These are phyloP conservation scores for Nyctanthes arbortristis DNA, from an alignment of 257 asterid genomes.

Conservation along the genomic window DNA sequence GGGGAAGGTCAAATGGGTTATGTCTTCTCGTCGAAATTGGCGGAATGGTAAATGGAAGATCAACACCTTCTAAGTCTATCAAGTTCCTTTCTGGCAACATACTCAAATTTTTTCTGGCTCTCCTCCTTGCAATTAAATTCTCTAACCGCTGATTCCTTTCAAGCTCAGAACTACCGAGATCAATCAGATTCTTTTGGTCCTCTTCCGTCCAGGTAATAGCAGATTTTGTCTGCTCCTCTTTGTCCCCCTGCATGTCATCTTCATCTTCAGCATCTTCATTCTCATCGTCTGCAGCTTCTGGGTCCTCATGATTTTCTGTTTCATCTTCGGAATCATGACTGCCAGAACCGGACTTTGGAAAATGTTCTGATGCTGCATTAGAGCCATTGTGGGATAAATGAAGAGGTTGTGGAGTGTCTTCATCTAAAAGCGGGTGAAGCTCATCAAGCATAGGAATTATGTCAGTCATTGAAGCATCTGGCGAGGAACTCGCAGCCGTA, in stretches of 20 bases:
- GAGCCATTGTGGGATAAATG: slow-evolving; percentile 49
- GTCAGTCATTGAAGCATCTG: slow-evolving; percentile 92
- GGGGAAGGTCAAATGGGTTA: slow-evolving; percentile 69
- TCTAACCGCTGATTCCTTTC: slow-evolving; percentile 64
- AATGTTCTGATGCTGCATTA: slow-evolving; percentile 41
- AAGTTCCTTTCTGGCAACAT: slow-evolving; percentile 64
- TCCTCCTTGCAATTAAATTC: slow-evolving; percentile 46
- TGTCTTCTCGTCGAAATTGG: slow-evolving; percentile 61
- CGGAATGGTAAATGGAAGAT: slow-evolving; percentile 52
- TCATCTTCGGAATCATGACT: slow-evolving; percentile 51
- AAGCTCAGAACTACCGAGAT: slow-evolving; percentile 52
- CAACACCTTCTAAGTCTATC: slow-evolving; percentile 70
- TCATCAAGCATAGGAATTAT: slow-evolving; percentile 93
- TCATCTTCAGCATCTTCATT: slow-evolving; percentile 47
- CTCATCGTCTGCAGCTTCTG: slow-evolving; percentile 44
- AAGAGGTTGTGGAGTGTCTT: slow-evolving; percentile 55
- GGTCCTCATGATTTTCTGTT: slow-evolving; percentile 36
- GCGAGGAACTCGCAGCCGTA: slow-evolving; percentile 81
- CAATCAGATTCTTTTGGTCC: slow-evolving; percentile 62
- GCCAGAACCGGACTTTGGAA: slow-evolving; percentile 37
- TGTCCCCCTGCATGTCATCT: slow-evolving; percentile 39
- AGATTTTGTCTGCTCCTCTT: slow-evolving; percentile 34
- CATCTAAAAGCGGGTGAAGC: slow-evolving; percentile 90
- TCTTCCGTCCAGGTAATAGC: slow-evolving; percentile 66
- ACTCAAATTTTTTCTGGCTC: slow-evolving; percentile 39